A percentile compares a stretch with the other conserved stretches of the same genome.
These are phyloP conservation scores for Chrysanthemum makinoi DNA, from an alignment of 129 eudicot genomes.

Conservation along the genomic window DNA sequence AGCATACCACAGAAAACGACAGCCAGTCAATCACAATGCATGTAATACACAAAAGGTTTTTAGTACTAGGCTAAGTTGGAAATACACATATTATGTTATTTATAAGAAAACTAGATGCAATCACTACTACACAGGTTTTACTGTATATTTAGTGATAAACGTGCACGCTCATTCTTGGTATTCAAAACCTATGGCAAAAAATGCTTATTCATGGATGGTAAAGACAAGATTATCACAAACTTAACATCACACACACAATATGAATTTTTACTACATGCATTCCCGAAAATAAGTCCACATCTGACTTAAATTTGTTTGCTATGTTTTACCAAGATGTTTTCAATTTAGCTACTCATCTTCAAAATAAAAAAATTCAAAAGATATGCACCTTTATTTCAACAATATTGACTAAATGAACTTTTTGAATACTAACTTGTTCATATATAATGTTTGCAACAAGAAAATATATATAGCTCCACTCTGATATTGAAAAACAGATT, in stretches of 20 bases:
- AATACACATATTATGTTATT: not conserved
- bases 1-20: slow-evolving; percentile 56
- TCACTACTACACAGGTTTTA: not conserved
- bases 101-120: not conserved
- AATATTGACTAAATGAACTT: not conserved
- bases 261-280: slow-evolving; percentile 4
- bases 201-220: not conserved
- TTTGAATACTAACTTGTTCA: not conserved
- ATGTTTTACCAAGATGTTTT: slow-evolving; percentile 1
- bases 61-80: slow-evolving; percentile 4
- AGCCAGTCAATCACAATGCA: not conserved
- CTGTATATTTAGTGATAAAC: not conserved
- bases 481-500: not conserved
- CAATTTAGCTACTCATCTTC: not conserved
- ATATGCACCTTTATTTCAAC: not conserved
- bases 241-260: not conserved
- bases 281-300: slow-evolving; percentile 3
- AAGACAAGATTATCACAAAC: not conserved
- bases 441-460: not conserved
- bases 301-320: not conserved
- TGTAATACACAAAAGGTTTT: not conserved
- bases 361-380: not conserved
- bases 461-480: slow-evolving; percentile 9
- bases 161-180: no score
- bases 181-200: not conserved